Conservation (phyloP, 1,284 basidiomycete genomes). For the Pulveroboletus sp. region DNA sequence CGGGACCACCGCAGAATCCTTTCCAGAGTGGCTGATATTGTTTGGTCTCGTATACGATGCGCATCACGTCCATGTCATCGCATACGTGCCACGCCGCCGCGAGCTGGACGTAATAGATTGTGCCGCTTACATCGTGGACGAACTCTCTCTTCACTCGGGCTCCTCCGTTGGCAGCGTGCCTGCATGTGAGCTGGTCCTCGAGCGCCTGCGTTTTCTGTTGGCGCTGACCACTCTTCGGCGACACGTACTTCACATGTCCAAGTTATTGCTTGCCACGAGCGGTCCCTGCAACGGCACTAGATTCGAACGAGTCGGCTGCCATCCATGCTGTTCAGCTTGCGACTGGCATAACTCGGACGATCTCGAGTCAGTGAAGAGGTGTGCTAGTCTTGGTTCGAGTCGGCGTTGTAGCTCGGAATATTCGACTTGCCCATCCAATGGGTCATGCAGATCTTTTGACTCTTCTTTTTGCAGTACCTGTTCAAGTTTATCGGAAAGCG, state of each 20-base stretch:
- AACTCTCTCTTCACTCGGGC: slow-evolving; percentile 16
- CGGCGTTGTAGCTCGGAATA: slow-evolving; percentile 22
- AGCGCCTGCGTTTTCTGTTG: slow-evolving; percentile 24
- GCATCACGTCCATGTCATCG: slow-evolving; percentile 22
- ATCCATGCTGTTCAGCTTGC: neutral
- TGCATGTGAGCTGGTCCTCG: slow-evolving; percentile 16
- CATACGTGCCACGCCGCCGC: slow-evolving; percentile 20
- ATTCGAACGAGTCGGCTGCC: neutral
- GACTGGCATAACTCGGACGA: neutral
- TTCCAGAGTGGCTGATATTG: slow-evolving; percentile 34
- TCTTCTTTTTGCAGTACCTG: slow-evolving; percentile 33
- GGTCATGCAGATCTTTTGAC: slow-evolving; percentile 12
- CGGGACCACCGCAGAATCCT: neutral
- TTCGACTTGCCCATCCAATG: slow-evolving; percentile 29
- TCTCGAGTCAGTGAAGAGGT: neutral
- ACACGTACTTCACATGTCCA: slow-evolving; percentile 21
- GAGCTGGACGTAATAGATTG: slow-evolving; percentile 10
- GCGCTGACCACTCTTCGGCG: slow-evolving; percentile 21
- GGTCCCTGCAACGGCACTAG: neutral
- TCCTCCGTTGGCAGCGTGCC: neutral
- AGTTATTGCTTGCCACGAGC: slow-evolving; percentile 10
- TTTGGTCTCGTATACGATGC: slow-evolving; percentile 30
- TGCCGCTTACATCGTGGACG: slow-evolving; percentile 24
- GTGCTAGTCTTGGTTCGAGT: slow-evolving; percentile 13
- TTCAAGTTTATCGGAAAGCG: slow-evolving; percentile 11